These are phyloP conservation scores for Colletotrichum lindemuthianum DNA, from an alignment of 2,329 filamentous ascomycete species.

Conservation along the genomic window DNA sequence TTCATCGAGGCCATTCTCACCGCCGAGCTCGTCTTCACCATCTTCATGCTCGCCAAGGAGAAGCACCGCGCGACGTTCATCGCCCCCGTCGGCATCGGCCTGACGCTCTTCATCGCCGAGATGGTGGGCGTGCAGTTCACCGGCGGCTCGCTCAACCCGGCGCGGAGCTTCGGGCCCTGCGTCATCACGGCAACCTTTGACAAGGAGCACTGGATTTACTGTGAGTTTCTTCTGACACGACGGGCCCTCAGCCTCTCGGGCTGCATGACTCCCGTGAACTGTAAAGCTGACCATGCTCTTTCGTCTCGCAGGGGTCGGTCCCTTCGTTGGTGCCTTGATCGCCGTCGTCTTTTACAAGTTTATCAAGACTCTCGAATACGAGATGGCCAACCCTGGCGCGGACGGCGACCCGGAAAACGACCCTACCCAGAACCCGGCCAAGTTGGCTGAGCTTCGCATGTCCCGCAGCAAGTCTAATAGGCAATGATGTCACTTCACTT, in stretches of 20 bases:
- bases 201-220: conserved; percentile 60
- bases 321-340: conserved; percentile 46
- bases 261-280: conserved; percentile 17
- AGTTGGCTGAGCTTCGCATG: conserved; percentile 42
- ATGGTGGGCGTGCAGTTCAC: conserved; percentile 59
- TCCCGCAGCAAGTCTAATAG: conserved; percentile 29
- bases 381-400: conserved; percentile 58
- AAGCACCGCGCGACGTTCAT: conserved; percentile 59
- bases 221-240: conserved; percentile 38
- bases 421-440: conserved; percentile 55
- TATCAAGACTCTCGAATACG: conserved; percentile 53
- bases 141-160: conserved; percentile 59
- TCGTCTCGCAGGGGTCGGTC: conserved; percentile 45
- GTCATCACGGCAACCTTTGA: conserved; percentile 54
- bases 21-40: conserved; percentile 58
- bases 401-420: conserved; percentile 56
- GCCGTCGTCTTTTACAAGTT: conserved; percentile 51
- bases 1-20: conserved; percentile 62
- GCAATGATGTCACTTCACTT: conserved; percentile 8
- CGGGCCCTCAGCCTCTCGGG: conserved; percentile 12
- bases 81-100: conserved; percentile 58
- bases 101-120: conserved; percentile 57
- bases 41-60: conserved; percentile 63
- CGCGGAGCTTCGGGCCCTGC: conserved; percentile 57
- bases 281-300: conserved; percentile 9